Evolutionary conservation across 306 rosid species (phyloP), one percentile per base, ranked within the genome.

Genomic region (Malus asiatica): DNA sequence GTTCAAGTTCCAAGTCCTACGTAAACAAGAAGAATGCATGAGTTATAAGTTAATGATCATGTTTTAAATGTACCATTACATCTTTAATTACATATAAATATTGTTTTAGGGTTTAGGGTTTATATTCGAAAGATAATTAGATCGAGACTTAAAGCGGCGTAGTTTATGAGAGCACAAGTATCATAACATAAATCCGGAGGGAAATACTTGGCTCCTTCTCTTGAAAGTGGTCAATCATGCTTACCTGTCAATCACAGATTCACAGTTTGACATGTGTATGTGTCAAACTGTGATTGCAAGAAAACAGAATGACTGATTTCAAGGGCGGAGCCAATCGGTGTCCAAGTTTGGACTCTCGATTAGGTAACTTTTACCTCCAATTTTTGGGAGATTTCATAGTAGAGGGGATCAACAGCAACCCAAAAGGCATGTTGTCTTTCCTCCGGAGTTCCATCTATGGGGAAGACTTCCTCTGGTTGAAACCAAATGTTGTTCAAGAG

Each of bases 381-480:
- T 14, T 48, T 74, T 60, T 73, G 27, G 67, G 90, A 82, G 70
- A 86, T 66, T 3, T 20, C 2, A 71, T 59, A 83, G 75, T 85
- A 90, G 0, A 18, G 12, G 44, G 87, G 62, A 75, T 86, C 76
- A 68, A 90, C 96, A 6, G 84, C 77, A 40, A 83, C 81, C 89
- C 91, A 88, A 68, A 90, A 76, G 73, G 76, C 82, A 44, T 85
- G 89, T 23, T 86, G 82, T 25, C 91, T 85, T 35, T 80, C n/a
- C 52, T 90, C 89, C 0, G 91, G 93, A 78, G 64, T 74, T 11
- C 91, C 96, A 69, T 88, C 87, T 15, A 82, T 8, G 0, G 93
- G 88, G 16, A 88, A 90, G 45, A 90, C 27, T 67, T 90, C 91
- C 79, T 90, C 93, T 1, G 88, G 87, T 74, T 88, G 93, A 76